A percentile compares a stretch with the other conserved stretches of the same genome.
These are phyloP conservation scores for Populus alba DNA, from an alignment of 345 rosid species.

Conservation along the genomic window DNA sequence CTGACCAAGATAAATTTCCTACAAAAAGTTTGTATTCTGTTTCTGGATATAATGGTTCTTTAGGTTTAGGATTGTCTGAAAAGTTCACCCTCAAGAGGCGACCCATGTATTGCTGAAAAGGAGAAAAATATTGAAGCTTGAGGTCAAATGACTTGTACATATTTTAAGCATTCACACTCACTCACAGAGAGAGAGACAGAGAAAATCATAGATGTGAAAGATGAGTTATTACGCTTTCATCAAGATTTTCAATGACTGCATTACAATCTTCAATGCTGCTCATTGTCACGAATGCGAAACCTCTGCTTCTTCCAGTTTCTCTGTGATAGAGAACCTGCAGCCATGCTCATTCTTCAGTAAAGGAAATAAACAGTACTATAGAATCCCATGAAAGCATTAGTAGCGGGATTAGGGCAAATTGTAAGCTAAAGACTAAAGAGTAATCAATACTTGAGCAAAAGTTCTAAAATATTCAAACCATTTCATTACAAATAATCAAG, in stretches of 20 bases:
- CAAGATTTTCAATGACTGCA: conserved; percentile 64
- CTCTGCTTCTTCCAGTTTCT: conserved; percentile 79
- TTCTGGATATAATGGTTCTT: conserved; percentile 71
- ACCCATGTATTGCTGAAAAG: conserved; percentile 65
- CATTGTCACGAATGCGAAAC: conserved; percentile 92
- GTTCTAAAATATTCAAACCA: neutral
- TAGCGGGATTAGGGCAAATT: neutral
- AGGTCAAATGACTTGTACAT: neutral
- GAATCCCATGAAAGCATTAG: neutral
- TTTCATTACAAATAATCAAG: neutral
- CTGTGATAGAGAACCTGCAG: conserved; percentile 75
- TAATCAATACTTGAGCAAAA: neutral
- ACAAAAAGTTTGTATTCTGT: conserved; percentile 78
- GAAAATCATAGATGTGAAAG: neutral
- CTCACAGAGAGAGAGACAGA: neutral
- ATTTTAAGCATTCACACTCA: neutral
- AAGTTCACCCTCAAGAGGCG: conserved; percentile 68
- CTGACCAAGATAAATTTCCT: conserved; percentile 88
- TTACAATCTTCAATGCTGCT: conserved; percentile 77
- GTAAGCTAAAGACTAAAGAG: neutral
- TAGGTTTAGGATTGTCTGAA: conserved; percentile 65
- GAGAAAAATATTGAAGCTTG: neutral
- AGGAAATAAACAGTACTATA: neutral
- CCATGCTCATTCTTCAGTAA: conserved; percentile 1
- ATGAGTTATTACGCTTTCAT: conserved; percentile 68